These are phyloP conservation scores for Striga hermonthica DNA, from an alignment of 305 asterid genomes.

Conservation along the genomic window DNA sequence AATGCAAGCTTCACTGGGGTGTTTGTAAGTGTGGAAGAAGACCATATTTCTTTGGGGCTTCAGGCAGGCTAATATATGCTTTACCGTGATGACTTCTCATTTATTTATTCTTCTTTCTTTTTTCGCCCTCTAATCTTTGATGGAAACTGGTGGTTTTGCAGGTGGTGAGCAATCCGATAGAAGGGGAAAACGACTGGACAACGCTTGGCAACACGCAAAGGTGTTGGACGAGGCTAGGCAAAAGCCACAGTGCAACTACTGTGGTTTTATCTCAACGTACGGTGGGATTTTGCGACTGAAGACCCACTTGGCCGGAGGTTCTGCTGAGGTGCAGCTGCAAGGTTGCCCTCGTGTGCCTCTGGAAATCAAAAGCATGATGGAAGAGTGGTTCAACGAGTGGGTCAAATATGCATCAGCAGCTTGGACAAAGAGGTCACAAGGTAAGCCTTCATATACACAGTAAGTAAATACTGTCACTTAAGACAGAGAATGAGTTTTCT, in stretches of 20 bases:
- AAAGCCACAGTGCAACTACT: constrained; percentile 45
- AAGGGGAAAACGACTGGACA: constrained; percentile 54
- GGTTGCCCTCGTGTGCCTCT: constrained; percentile 49
- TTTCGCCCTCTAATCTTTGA: neutral
- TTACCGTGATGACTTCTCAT: no score
- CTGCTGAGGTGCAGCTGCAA: constrained; percentile 40
- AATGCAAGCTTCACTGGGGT: neutral
- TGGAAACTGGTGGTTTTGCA: constrained; percentile 21
- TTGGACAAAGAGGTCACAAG: constrained; percentile 37
- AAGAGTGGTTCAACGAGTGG: constrained; percentile 44
- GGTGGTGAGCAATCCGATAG: constrained; percentile 34
- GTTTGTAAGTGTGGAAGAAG: neutral
- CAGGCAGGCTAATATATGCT: no score
- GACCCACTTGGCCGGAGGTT: constrained; percentile 58
- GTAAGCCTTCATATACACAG: constrained; percentile 28
- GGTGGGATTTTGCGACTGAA: constrained; percentile 57
- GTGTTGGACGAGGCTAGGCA: constrained; percentile 51
- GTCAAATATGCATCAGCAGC: constrained; percentile 35
- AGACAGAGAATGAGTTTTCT: no score
- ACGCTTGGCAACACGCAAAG: constrained; percentile 51
- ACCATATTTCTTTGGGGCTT: neutral
- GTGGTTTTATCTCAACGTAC: constrained; percentile 42
- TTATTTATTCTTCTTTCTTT: neutral
- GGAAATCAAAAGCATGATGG: constrained; percentile 45
- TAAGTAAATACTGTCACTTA: neutral